Base-by-base conservation (phyloP, 225 moss, liverwort and hornwort species). In the Ulota crispa region DNA sequence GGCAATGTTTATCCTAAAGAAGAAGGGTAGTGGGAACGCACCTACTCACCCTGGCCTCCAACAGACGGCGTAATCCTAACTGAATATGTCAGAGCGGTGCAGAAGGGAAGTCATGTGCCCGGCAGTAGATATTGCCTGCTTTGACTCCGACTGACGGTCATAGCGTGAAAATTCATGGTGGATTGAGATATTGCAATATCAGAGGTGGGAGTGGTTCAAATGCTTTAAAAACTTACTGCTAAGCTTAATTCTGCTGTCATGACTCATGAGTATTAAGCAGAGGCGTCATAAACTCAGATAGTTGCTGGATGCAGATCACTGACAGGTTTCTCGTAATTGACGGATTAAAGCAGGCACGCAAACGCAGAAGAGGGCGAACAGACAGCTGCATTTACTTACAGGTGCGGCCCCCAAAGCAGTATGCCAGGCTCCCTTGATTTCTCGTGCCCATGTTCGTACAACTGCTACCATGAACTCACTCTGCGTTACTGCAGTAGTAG, bases 141-240 rank as follows among this genome's bases (percentile, higher is more conserved):
- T 85, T 85, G 85, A 85, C 85, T 73, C 42, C 61, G 26, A 32
- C 73, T 27, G 73, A 73, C 81, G 73, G 80, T 81, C 80, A 2
- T 37, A 39, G 37, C 73, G 53, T 64, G 72, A 64, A 73, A 64
- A 81, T 39, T 27, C 73, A 73, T 64, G 64, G 28, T 73, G 28
- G 80, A 80, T 72, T 52, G 57, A 68, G 78, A 36, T 66, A 65
- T 64, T 50, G 6, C 77, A 53, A 19, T 13, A 19, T 36, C 45
- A 72, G 36, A 50, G 63, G 63, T 47, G 71, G 6, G 26, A 13
- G 26, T 13, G 52, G 80, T 53, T 84, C 68, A 80, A 73, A 61
- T 30, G 30, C 57, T 34, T 52, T 66, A 11, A 26, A 72, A 62
- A 80, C 32, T 71, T 50, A 37, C 80, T 63, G 53, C 28, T 27